A percentile compares a stretch with the other conserved stretches of the same genome.
Conservation (phyloP, 306 rosid species). For the Gillenia trifoliata region DNA sequence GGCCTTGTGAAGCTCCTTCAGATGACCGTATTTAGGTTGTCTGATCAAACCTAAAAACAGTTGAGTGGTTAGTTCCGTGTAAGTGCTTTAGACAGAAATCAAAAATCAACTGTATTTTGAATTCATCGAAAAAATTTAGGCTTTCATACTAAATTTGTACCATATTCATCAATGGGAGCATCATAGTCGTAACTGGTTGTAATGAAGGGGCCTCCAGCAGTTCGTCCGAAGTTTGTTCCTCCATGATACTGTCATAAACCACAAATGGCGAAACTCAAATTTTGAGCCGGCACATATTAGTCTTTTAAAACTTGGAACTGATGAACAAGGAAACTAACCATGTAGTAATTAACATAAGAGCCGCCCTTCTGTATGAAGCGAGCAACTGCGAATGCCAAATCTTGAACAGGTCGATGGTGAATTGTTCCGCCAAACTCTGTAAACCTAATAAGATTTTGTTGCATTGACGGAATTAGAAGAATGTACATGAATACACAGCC, state of each 20-base stretch:
- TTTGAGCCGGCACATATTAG: neutral
- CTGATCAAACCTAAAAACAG: slow-evolving; percentile 65
- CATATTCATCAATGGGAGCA: slow-evolving; percentile 95
- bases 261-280: slow-evolving; percentile 13
- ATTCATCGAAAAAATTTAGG: too few relatives aligned
- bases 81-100: slow-evolving; percentile 3
- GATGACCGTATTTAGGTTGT: slow-evolving; percentile 81
- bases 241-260: slow-evolving; percentile 76
- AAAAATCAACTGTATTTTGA: neutral
- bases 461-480: slow-evolving; percentile 15
- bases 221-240: slow-evolving; percentile 96
- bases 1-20: slow-evolving; percentile 81
- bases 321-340: slow-evolving; percentile 58
- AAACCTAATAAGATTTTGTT: slow-evolving; percentile 41
- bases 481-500: slow-evolving; percentile 2
- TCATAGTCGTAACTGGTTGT: slow-evolving; percentile 94
- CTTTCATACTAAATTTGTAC: slow-evolving; percentile 25
- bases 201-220: slow-evolving; percentile 95
- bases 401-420: slow-evolving; percentile 79
- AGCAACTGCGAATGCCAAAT: slow-evolving; percentile 89
- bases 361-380: slow-evolving; percentile 92
- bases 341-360: slow-evolving; percentile 76
- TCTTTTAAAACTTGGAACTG: neutral
- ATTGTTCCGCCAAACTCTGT: slow-evolving; percentile 84
- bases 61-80: slow-evolving; percentile 15